Conservation (phyloP, 2,329 filamentous ascomycete species). For the Orbilia oligospora region DNA sequence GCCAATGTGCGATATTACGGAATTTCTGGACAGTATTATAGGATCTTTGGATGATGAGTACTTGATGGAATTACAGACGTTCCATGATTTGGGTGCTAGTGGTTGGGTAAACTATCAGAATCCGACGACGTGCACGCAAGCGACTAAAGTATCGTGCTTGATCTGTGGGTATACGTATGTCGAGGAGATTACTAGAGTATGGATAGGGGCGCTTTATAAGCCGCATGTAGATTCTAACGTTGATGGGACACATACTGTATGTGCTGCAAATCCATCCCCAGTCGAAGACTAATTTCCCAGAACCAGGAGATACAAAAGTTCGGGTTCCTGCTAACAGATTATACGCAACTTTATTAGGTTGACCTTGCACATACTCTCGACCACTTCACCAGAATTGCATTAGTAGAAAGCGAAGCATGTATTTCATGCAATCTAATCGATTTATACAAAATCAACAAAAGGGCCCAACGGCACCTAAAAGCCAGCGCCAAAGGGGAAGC, state of each 20-base stretch:
- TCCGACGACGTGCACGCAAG: conserved; percentile 1
- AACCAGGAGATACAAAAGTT: no score
- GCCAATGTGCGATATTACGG: conserved; percentile 26
- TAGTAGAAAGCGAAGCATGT: background rate
- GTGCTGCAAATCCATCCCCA: background rate
- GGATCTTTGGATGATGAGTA: background rate
- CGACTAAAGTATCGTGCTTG: conserved; percentile 13
- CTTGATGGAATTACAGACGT: background rate
- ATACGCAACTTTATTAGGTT: background rate
- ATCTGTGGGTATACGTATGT: conserved; percentile 35
- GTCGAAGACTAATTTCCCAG: background rate
- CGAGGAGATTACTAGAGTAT: background rate
- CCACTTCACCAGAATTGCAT: conserved; percentile 14
- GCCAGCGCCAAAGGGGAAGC: background rate
- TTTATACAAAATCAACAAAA: conserved; percentile 12
- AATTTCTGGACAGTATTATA: conserved; percentile 9
- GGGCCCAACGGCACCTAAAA: background rate
- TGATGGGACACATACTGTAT: background rate
- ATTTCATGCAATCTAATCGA: conserved; percentile 34
- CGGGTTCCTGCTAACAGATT: background rate
- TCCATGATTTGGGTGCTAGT: background rate
- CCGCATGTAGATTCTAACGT: background rate
- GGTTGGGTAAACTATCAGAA: conserved; percentile 6
- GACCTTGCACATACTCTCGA: background rate
- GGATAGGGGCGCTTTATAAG: conserved; percentile 15